Evolutionary conservation across 2,329 filamentous ascomycete genomes (phyloP).

Genomic region (Ophiocordyceps robertsii): DNA sequence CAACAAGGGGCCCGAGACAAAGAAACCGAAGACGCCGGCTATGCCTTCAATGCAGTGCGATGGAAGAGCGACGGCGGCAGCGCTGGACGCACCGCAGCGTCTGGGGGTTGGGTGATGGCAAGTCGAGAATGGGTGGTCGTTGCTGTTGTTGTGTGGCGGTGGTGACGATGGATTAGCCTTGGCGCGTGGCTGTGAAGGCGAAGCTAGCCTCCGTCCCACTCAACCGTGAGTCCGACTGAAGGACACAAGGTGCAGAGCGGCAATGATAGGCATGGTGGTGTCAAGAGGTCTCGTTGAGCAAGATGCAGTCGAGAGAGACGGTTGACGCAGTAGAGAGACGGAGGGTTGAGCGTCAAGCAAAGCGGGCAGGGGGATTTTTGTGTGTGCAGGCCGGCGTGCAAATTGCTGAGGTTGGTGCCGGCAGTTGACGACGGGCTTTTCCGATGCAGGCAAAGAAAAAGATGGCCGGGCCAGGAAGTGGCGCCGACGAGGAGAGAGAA

Average conservation of each 20-base stretch:
- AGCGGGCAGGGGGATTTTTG: neutral
- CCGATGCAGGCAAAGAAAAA: neutral
- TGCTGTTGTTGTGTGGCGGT: neutral
- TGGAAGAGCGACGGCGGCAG: no score
- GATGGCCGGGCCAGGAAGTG: neutral
- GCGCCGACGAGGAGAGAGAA: neutral
- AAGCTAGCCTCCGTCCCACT: conserved; percentile 1
- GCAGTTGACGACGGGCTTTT: neutral
- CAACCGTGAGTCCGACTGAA: conserved; percentile 11
- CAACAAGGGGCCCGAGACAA: neutral
- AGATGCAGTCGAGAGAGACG: neutral
- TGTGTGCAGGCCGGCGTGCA: neutral
- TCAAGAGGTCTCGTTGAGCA: neutral
- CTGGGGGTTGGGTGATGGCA: neutral
- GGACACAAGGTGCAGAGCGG: conserved; percentile 8
- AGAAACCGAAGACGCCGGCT: neutral
- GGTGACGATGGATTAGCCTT: neutral
- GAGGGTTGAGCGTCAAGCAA: no score
- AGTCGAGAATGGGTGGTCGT: neutral
- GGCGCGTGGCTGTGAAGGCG: neutral
- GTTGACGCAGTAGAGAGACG: no score
- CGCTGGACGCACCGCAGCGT: neutral
- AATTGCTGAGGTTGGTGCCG: neutral
- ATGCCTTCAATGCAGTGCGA: neutral
- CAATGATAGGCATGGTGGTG: conserved; percentile 9